Percentiles rank a stretch among this genome's conserved stretches.
These are phyloP conservation scores for Euphrasia confusa DNA, from an alignment of 257 asterid species.

Conservation along the genomic window DNA sequence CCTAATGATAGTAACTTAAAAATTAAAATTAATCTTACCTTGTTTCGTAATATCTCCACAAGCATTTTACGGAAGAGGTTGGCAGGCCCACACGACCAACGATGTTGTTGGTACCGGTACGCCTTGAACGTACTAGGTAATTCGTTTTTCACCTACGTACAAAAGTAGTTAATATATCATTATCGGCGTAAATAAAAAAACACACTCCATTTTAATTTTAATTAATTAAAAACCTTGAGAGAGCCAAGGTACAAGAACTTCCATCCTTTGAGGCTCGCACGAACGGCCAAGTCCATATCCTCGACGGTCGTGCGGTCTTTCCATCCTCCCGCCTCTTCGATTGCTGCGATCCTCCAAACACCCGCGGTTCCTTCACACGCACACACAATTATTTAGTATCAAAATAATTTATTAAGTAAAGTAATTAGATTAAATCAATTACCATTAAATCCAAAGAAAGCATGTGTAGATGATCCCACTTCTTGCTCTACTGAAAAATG, in stretches of 20 bases:
- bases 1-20: no score
- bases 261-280: conserved; percentile 94
- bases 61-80: conserved; percentile 84
- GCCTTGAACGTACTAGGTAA: conserved; percentile 96
- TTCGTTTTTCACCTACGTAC: conserved; percentile 94
- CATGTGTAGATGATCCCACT: conserved; percentile 90
- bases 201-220: no score
- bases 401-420: no score
- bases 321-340: conserved; percentile 99
- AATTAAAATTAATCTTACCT: conserved; percentile 36
- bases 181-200: no score
- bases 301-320: conserved; percentile 91
- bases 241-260: conserved; percentile 76
- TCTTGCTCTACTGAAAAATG: conserved; percentile 95
- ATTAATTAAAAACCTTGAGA: conserved; percentile 52
- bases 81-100: conserved; percentile 99
- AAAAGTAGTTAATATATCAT: no score
- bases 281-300: conserved; percentile 98
- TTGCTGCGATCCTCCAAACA: conserved; percentile 89
- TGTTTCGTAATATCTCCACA: conserved; percentile 63
- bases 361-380: conserved; percentile 76
- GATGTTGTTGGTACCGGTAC: conserved; percentile 85
- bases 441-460: conserved; percentile 97
- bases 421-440: conserved; percentile 4
- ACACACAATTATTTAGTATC: not conserved